Conservation (phyloP, 2,329 filamentous ascomycete species). For the Monilinia vaccinii-corymbosi region DNA sequence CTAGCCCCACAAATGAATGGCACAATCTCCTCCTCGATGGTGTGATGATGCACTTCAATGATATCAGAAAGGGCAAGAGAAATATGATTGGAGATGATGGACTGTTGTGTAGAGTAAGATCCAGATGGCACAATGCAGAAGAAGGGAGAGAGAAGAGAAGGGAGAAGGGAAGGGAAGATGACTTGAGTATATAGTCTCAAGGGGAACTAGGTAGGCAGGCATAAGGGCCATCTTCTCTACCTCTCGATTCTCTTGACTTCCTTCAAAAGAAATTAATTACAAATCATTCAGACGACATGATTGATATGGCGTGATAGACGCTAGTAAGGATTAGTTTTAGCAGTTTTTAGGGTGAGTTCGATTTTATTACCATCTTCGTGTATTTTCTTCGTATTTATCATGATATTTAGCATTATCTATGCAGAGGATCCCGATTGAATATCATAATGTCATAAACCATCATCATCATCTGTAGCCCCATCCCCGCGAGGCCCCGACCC, state of each 20-base stretch:
- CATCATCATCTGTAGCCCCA: background rate
- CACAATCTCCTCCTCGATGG: slow-evolving; percentile 4
- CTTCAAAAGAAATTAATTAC: too few species aligned
- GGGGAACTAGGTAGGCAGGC: too few species aligned
- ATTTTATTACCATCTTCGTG: too few species aligned
- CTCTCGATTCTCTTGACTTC: too few species aligned
- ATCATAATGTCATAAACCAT: too few species aligned
- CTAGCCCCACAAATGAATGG: slow-evolving; percentile 1
- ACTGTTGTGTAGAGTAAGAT: background rate
- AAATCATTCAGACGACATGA: too few species aligned
- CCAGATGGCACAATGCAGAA: background rate
- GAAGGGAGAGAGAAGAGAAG: background rate
- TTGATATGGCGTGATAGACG: slow-evolving; percentile 12
- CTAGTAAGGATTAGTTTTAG: slow-evolving; percentile 5
- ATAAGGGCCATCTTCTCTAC: too few species aligned
- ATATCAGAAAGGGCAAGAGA: background rate
- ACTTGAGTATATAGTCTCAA: slow-evolving; percentile 8
- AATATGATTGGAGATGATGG: background rate
- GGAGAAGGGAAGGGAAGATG: background rate
- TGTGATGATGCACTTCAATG: background rate
- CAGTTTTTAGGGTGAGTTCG: too few species aligned
- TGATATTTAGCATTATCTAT: too few species aligned
- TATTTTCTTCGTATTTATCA: too few species aligned
- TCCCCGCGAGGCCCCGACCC: too few species aligned
- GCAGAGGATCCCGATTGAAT: too few species aligned